Evolutionary conservation across 495 filamentous ascomycete genomes (phyloP).

Genomic region (Xylaria sp.): DNA sequence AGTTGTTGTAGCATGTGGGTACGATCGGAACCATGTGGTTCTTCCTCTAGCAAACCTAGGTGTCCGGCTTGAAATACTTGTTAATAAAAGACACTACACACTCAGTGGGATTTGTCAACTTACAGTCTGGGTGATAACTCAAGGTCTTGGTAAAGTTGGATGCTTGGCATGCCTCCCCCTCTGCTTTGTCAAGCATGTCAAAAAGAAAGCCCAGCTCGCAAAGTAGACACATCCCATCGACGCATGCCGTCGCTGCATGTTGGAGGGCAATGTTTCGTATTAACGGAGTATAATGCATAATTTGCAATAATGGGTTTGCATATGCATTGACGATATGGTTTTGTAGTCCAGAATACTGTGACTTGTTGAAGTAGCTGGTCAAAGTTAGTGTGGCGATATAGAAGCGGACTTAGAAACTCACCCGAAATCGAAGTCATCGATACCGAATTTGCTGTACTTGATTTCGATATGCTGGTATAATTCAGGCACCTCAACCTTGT

Average conservation of each 20-base stretch:
- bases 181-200: conserved; percentile 97
- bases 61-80: conserved; percentile 58
- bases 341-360: conserved; percentile 86
- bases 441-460: conserved; percentile 95
- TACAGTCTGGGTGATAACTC: conserved; percentile 74
- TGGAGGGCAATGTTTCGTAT: conserved; percentile 89
- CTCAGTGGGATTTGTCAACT: not conserved
- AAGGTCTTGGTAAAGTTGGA: conserved; percentile 94
- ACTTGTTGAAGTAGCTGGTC: conserved; percentile 87
- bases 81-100: conserved; percentile 26
- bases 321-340: conserved; percentile 97
- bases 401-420: conserved; percentile 47
- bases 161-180: conserved; percentile 93
- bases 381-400: conserved; percentile 23
- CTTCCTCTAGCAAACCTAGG: conserved; percentile 82
- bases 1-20: conserved; percentile 78
- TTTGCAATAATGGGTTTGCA: conserved; percentile 89
- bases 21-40: conserved; percentile 67
- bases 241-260: conserved; percentile 84
- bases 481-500: conserved; percentile 75
- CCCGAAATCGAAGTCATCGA: conserved; percentile 98
- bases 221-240: conserved; percentile 80
- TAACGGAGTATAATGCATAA: conserved; percentile 87
- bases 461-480: conserved; percentile 93
- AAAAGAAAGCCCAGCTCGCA: conserved; percentile 96